These are phyloP conservation scores for Dendrobium catenatum DNA, from an alignment of 106 monocot genomes.

Conservation along the genomic window DNA sequence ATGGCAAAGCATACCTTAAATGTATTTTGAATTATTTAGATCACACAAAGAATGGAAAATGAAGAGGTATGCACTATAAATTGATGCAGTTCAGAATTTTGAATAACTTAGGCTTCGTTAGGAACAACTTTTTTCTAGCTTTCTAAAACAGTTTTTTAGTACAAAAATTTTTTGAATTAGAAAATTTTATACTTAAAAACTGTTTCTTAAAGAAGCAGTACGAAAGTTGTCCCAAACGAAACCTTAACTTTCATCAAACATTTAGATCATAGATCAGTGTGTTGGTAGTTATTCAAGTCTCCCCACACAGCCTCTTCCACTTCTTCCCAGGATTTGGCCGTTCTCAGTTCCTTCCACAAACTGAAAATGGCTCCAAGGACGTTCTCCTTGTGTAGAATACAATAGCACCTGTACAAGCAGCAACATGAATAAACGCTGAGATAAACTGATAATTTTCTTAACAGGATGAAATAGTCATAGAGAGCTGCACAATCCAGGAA, in stretches of 20 bases:
- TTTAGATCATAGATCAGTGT: slow-evolving; percentile 5
- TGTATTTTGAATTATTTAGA: neutral
- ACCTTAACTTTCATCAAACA: neutral
- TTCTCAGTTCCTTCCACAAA: slow-evolving; percentile 71
- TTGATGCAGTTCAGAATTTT: neutral
- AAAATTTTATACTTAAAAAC: no score
- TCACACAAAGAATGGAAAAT: slow-evolving; percentile 1
- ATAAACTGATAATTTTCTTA: no score
- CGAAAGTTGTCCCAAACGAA: no score
- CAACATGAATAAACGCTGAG: no score
- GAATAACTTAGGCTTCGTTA: neutral
- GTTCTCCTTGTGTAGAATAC: slow-evolving; percentile 89
- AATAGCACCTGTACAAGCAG: slow-evolving; percentile 63
- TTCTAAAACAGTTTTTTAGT: no score
- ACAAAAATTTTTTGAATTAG: no score
- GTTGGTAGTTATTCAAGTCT: slow-evolving; percentile 53
- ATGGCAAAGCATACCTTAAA: neutral
- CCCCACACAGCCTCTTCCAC: slow-evolving; percentile 86
- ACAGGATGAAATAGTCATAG: no score
- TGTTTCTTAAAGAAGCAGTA: no score
- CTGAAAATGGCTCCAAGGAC: slow-evolving; percentile 87
- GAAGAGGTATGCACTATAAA: neutral
- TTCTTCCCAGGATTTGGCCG: slow-evolving; percentile 70
- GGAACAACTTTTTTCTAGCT: no score
- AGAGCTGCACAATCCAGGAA: no score